These are phyloP conservation scores for Penium margaritaceum DNA, from an alignment of 139 green algal species.

Conservation along the genomic window DNA sequence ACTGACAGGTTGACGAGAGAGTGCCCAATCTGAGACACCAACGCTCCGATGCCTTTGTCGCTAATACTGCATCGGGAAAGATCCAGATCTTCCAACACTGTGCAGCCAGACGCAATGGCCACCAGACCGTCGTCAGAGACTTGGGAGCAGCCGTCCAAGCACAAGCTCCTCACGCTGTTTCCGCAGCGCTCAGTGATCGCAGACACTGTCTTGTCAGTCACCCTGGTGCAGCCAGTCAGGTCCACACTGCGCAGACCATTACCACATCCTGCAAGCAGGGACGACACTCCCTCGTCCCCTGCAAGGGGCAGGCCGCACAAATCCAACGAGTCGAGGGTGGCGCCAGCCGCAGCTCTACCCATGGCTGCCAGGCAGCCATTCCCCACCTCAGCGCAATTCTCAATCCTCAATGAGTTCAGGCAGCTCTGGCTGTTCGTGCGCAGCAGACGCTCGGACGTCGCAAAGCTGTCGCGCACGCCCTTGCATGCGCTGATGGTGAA, in stretches of 20 bases:
- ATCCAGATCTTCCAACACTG: background rate
- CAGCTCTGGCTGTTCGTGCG: background rate
- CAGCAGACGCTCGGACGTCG: too few species aligned
- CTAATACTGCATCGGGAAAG: background rate
- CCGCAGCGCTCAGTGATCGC: background rate
- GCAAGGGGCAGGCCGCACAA: background rate
- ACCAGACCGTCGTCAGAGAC: background rate
- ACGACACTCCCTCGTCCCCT: background rate
- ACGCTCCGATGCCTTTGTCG: background rate
- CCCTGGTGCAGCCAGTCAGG: background rate
- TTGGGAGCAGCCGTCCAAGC: background rate
- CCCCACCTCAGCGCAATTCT: background rate
- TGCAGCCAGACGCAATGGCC: background rate
- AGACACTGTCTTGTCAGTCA: constrained; percentile 1
- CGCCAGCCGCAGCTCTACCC: background rate
- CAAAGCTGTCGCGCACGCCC: too few species aligned
- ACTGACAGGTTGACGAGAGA: background rate
- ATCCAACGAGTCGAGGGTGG: background rate
- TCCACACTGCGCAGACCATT: background rate
- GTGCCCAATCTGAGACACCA: background rate
- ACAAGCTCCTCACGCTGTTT: background rate
- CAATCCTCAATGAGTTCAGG: background rate
- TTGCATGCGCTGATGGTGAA: too few species aligned
- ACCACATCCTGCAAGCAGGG: background rate
- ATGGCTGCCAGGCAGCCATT: background rate